phyloP scores from a whole-genome alignment of 495 filamentous ascomycete genomes.

The Xylaria longipes region DNA sequence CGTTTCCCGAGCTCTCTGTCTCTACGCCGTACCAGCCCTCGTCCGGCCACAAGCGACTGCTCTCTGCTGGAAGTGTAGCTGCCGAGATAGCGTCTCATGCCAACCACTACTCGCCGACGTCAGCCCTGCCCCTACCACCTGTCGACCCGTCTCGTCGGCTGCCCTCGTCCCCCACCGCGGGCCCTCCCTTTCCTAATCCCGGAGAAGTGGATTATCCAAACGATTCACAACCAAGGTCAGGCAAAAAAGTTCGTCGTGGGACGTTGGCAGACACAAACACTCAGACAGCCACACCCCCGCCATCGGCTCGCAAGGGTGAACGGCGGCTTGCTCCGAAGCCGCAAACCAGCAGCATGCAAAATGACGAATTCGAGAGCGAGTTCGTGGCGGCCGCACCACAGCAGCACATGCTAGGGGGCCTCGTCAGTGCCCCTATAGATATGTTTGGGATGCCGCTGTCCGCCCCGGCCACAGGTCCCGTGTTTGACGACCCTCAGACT shows the following conservation, averaged over 20 bases:
- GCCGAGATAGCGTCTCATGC: slow-evolving; percentile 61
- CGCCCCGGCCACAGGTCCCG: slow-evolving; percentile 71
- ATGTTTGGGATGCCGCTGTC: slow-evolving; percentile 73
- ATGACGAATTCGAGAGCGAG: slow-evolving; percentile 55
- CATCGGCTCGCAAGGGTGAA: slow-evolving; percentile 55
- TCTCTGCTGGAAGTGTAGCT: slow-evolving; percentile 48
- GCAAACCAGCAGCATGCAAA: slow-evolving; percentile 57
- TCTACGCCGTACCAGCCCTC: slow-evolving; percentile 39
- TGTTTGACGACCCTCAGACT: slow-evolving; percentile 67
- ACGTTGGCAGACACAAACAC: slow-evolving; percentile 42
- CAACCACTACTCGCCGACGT: slow-evolving; percentile 63
- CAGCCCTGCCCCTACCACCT: slow-evolving; percentile 58
- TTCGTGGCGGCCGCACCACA: slow-evolving; percentile 48
- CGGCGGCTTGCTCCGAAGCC: slow-evolving; percentile 60
- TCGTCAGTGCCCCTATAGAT: slow-evolving; percentile 46
- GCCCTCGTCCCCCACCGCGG: slow-evolving; percentile 61
- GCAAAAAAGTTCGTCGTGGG: slow-evolving; percentile 50
- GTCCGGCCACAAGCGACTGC: slow-evolving; percentile 46
- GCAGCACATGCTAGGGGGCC: slow-evolving; percentile 44
- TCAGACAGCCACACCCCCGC: slow-evolving; percentile 60
- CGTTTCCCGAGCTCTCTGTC: slow-evolving; percentile 49
- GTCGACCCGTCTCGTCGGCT: slow-evolving; percentile 64
- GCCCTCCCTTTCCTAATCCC: slow-evolving; percentile 45
- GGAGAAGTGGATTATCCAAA: slow-evolving; percentile 32
- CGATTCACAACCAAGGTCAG: slow-evolving; percentile 37